Evolutionary conservation across 192 early-diverging fungal species (phyloP).

Genomic region (Backusella parvicylindrica): DNA sequence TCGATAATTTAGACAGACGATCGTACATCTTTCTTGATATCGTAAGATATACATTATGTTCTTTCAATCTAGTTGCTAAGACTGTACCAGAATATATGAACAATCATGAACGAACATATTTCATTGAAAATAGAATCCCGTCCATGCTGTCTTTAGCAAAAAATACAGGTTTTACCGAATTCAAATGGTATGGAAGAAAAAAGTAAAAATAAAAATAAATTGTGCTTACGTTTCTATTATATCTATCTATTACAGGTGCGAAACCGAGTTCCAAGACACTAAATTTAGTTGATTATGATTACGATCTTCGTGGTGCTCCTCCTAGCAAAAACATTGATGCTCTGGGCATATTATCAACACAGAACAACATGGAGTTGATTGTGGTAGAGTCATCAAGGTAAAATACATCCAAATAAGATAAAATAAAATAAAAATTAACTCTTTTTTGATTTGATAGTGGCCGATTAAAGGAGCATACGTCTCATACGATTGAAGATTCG

Average conservation of each 20-base stretch:
- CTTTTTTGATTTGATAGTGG: constrained; percentile 10
- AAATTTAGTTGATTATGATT: not conserved
- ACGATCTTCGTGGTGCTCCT: not conserved
- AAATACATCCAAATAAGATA: not conserved
- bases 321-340: constrained; percentile 1
- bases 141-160: constrained; percentile 12
- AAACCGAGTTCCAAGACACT: not conserved
- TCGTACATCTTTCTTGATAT: not conserved
- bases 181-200: constrained; percentile 13
- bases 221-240: constrained; percentile 13
- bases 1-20: not conserved
- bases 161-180: constrained; percentile 9
- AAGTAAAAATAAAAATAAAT: not conserved
- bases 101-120: constrained; percentile 9
- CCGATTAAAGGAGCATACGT: constrained; percentile 5
- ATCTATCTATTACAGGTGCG: constrained; percentile 14
- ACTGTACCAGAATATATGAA: not conserved
- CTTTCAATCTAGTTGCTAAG: not conserved
- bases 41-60: constrained; percentile 6
- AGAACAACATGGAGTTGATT: constrained; percentile 14
- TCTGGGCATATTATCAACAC: not conserved
- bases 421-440: constrained; percentile 1
- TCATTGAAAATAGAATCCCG: constrained; percentile 9
- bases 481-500: constrained; percentile 9
- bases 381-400: constrained; percentile 6